A percentile compares a stretch with the other conserved stretches of the same genome.
Conservation (phyloP, 768 basidiomycete species). For the Naganishia kalamii region DNA sequence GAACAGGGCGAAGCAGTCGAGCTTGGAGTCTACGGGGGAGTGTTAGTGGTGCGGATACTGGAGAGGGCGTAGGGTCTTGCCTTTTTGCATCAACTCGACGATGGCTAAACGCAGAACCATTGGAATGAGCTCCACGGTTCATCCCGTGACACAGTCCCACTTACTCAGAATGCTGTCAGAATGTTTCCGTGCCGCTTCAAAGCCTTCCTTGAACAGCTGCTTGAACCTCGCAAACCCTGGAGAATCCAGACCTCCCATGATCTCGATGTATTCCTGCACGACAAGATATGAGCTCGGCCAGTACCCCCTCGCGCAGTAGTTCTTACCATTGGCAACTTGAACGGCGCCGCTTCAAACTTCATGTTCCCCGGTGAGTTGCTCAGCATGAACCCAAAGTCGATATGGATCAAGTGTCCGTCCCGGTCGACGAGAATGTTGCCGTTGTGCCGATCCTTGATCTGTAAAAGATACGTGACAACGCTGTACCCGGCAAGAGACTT, state of each 20-base stretch:
- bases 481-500: conserved; percentile 92
- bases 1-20: conserved; percentile 83
- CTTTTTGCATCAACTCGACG: conserved; percentile 97
- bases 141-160: conserved; percentile 38
- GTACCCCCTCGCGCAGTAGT: neutral
- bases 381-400: conserved; percentile 98
- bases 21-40: conserved; percentile 62
- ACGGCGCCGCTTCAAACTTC: conserved; percentile 98
- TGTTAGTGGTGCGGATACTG: neutral
- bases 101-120: conserved; percentile 51
- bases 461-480: conserved; percentile 87
- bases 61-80: conserved; percentile 48
- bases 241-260: conserved; percentile 76
- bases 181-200: conserved; percentile 88
- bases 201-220: conserved; percentile 81
- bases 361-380: conserved; percentile 88
- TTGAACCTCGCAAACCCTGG: conserved; percentile 76
- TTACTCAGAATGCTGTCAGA: conserved; percentile 90
- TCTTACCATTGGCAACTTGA: conserved; percentile 70
- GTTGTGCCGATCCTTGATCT: conserved; percentile 97
- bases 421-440: conserved; percentile 95
- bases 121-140: conserved; percentile 19
- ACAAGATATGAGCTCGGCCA: neutral
- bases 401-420: conserved; percentile 87
- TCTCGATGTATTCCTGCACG: conserved; percentile 76